Percentiles rank a stretch among this genome's conserved stretches.
These are phyloP conservation scores for Mucor plumbeus DNA, from an alignment of 371 early-diverging fungal genomes.

Conservation along the genomic window DNA sequence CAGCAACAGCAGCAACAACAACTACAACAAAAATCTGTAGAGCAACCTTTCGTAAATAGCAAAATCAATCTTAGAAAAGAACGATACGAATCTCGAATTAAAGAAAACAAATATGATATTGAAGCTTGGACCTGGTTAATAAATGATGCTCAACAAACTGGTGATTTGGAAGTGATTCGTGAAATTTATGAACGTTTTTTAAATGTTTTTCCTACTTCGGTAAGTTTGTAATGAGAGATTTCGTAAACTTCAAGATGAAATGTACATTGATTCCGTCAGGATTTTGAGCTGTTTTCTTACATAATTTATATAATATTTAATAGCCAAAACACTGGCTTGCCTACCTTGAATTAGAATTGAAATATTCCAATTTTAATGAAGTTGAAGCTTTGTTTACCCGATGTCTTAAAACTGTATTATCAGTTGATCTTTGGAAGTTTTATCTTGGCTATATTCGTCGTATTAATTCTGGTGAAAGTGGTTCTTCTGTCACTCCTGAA, in stretches of 20 bases:
- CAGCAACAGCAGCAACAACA: conserved; percentile 11
- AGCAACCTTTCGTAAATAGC: conserved; percentile 14
- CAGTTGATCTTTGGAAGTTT: conserved; percentile 88
- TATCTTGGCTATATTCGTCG: conserved; percentile 89
- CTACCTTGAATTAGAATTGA: conserved; percentile 86
- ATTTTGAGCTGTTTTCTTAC: not conserved
- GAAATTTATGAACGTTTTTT: conserved; percentile 78
- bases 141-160: conserved; percentile 60
- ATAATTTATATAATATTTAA: not conserved
- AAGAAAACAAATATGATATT: conserved; percentile 62
- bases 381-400: conserved; percentile 88
- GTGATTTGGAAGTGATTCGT: conserved; percentile 65
- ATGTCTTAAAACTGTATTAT: conserved; percentile 79
- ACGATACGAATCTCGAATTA: conserved; percentile 57
- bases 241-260: too few relatives aligned
- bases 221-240: conserved; percentile 54
- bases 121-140: conserved; percentile 76
- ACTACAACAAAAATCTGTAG: conserved; percentile 14
- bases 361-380: conserved; percentile 71
- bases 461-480: conserved; percentile 67
- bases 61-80: conserved; percentile 53
- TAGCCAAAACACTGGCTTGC: conserved; percentile 85
- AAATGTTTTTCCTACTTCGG: conserved; percentile 85
- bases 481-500: conserved; percentile 64
- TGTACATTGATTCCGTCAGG: too few relatives aligned